Evolutionary conservation across 2,329 filamentous ascomycete species (phyloP), one percentile per base, ranked within the genome.

Genomic region (Huntiella decipiens): DNA sequence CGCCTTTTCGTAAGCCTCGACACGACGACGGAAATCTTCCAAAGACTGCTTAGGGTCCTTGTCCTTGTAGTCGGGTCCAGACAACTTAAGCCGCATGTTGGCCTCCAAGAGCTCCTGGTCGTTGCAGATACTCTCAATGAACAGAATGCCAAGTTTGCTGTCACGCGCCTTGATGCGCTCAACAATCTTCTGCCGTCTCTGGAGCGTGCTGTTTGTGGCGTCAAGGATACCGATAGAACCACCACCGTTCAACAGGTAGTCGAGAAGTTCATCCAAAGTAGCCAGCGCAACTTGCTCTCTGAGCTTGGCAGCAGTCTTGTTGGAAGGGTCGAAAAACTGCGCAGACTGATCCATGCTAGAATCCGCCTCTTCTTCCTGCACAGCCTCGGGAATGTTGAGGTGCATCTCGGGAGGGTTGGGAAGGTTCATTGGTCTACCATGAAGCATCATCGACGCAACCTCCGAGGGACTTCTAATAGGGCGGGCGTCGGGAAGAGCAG

Each of bases 21-120:
- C 87, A 51, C 91, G 82, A 61, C 83, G 79, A 64, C 83, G 92
- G 68, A 98, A 98, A 58, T 98, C 91, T 32, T 73, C 77, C 37
- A 96, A 66, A 1, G 91, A 87, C 56, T 82, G 77, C 46, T 75
- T 64, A 0, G 91, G 88, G 55, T 98, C 88, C 63, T 94, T 92
- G 58, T 85, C 84, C 56, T 81, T 84, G 65, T 98, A 98, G 61
- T 98, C 91, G 0, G 91, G 91, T 0, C 91, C 91, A 3, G 84
- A 92, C 5, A 96, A 75, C 66, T 96, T 96, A 51, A 96, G 66
- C 22, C 88, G 85, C 86, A 96, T 96, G 57, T 96, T 96, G 13
- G 87, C 84, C 61, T 96, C 87, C 34, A 96, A 69, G 19, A 96
- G 69, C 53, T 75, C 75, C 49, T 82, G 70, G 54, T 96, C 87